phyloP scores from a whole-genome alignment of 768 basidiomycete species.

The Serendipita indica region DNA sequence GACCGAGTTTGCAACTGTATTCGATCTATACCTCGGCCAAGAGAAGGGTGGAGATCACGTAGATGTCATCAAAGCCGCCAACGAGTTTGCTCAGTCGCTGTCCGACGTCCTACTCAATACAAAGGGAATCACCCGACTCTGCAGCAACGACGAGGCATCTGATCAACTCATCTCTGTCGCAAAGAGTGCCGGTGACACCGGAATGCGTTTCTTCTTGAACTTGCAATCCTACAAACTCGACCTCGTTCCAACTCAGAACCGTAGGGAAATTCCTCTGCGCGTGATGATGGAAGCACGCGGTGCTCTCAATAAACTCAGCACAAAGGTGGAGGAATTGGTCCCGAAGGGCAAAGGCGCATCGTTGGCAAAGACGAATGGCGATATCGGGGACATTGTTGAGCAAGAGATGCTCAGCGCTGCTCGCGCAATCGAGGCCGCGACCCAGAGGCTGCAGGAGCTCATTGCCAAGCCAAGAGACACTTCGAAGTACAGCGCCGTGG shows the following conservation, averaged over 20 bases:
- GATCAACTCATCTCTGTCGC: conserved; percentile 81
- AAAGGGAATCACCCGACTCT: conserved; percentile 89
- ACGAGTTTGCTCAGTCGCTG: conserved; percentile 87
- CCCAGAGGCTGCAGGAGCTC: conserved; percentile 75
- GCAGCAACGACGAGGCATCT: conserved; percentile 78
- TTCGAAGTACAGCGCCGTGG: conserved; percentile 74
- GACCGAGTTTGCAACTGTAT: conserved; percentile 89
- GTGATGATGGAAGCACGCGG: conserved; percentile 77
- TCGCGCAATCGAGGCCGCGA: conserved; percentile 84
- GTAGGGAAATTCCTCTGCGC: conserved; percentile 76
- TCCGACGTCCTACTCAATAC: conserved; percentile 85
- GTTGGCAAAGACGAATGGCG: conserved; percentile 67
- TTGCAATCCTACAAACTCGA: conserved; percentile 92
- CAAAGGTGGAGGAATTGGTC: conserved; percentile 70
- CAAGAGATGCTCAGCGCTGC: conserved; percentile 93
- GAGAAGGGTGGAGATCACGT: conserved; percentile 89
- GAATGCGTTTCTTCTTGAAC: conserved; percentile 85
- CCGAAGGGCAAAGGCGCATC: conserved; percentile 67
- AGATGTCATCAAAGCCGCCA: conserved; percentile 94
- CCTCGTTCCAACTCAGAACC: conserved; percentile 51
- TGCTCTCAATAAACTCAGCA: conserved; percentile 72
- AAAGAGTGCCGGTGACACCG: conserved; percentile 74
- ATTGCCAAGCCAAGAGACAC: conserved; percentile 84
- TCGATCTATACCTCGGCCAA: conserved; percentile 76
- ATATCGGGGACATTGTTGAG: conserved; percentile 92